Evolutionary conservation across 2,329 filamentous ascomycete genomes (phyloP).

Genomic region (Xenoacremonium recifei): DNA sequence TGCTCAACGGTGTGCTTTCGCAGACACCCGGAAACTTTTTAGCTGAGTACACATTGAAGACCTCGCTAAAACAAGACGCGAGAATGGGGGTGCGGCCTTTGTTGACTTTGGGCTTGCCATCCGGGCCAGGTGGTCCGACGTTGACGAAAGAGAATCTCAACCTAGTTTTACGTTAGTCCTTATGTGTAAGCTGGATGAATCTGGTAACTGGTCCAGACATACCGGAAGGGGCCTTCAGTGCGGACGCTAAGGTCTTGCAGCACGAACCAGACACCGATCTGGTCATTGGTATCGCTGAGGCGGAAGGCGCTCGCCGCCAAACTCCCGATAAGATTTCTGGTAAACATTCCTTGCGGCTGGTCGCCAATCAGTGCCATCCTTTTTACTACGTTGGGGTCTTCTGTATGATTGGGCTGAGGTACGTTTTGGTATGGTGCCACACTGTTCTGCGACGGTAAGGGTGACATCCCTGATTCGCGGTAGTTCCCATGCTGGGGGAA

Average conservation of each 20-base stretch:
- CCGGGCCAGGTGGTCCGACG: constrained; percentile 57
- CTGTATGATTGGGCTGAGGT: constrained; percentile 22
- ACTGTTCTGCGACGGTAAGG: constrained; percentile 27
- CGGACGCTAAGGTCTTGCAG: constrained; percentile 92
- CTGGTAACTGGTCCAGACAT: too few relatives aligned
- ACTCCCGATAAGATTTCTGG: constrained; percentile 90
- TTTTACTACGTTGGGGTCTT: constrained; percentile 30
- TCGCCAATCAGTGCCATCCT: constrained; percentile 39
- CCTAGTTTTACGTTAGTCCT: constrained; percentile 34
- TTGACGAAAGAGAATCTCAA: constrained; percentile 78
- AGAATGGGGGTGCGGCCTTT: constrained; percentile 77
- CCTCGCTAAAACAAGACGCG: constrained; percentile 80
- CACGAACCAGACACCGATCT: constrained; percentile 94
- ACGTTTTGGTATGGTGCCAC: constrained; percentile 28
- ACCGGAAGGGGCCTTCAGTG: constrained; percentile 90
- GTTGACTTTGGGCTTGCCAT: constrained; percentile 56
- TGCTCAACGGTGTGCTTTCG: constrained; percentile 87
- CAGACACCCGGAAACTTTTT: constrained; percentile 99
- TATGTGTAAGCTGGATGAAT: too few relatives aligned
- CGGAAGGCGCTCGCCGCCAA: constrained; percentile 85
- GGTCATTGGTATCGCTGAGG: constrained; percentile 74
- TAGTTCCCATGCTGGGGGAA: constrained; percentile 33
- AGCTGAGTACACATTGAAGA: constrained; percentile 91
- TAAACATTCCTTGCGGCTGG: constrained; percentile 80
- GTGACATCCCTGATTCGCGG: constrained; percentile 24